Percentiles rank a stretch among this genome's conserved stretches.
phyloP scores from a whole-genome alignment of 1,139 yeast genomes.

The Diutina siamensis region DNA sequence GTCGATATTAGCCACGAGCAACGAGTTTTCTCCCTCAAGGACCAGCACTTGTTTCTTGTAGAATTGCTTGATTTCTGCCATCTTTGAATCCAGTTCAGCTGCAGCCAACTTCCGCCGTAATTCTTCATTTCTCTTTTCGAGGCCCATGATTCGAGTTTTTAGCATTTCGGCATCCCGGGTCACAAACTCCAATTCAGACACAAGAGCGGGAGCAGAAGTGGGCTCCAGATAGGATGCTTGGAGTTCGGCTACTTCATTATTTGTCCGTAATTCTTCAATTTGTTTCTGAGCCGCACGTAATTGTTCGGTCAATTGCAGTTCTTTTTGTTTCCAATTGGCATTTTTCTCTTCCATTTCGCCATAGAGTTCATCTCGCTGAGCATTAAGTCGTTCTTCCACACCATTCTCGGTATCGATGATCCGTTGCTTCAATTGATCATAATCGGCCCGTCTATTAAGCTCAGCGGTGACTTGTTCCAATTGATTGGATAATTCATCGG shows the following conservation, averaged over 20 bases:
- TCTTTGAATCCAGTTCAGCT: constrained; percentile 29
- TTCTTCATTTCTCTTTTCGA: constrained; percentile 71
- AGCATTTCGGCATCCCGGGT: constrained; percentile 67
- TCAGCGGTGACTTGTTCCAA: constrained; percentile 47
- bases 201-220: constrained; percentile 21
- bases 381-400: constrained; percentile 31
- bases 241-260: constrained; percentile 42
- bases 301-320: constrained; percentile 31
- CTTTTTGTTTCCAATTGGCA: constrained; percentile 45
- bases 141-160: constrained; percentile 54
- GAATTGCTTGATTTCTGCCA: constrained; percentile 21
- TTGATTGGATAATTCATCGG: constrained; percentile 40
- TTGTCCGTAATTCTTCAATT: constrained; percentile 42
- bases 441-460: constrained; percentile 60
- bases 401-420: constrained; percentile 47
- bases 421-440: constrained; percentile 60
- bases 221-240: constrained; percentile 13
- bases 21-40: constrained; percentile 56
- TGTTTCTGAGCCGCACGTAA: constrained; percentile 35
- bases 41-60: constrained; percentile 35
- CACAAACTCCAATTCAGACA: constrained; percentile 52
- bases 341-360: constrained; percentile 54
- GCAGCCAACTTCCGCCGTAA: constrained; percentile 54
- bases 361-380: constrained; percentile 53
- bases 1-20: constrained; percentile 53